phyloP scores from a whole-genome alignment of 139 green algal species.

The Zygnema circumcarinatum region DNA sequence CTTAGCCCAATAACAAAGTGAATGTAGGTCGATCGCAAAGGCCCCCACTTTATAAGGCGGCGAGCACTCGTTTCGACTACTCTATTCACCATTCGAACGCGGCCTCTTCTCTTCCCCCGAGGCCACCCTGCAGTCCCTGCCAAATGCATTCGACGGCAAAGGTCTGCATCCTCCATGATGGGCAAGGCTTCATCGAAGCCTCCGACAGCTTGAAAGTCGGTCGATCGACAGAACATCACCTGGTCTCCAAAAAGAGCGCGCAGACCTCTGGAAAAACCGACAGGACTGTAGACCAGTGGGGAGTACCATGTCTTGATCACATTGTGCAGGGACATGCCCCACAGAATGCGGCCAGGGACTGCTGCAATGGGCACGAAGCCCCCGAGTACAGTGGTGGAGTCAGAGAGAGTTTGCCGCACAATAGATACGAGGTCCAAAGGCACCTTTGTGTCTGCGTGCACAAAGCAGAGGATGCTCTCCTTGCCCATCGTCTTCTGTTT shows the following conservation, averaged over 20 bases:
- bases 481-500: background rate
- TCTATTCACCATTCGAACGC: constrained; percentile 1
- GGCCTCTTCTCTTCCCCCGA: background rate
- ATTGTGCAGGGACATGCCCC: constrained; percentile 26
- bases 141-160: background rate
- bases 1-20: background rate
- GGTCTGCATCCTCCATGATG: constrained; percentile 54
- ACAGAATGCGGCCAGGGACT: constrained; percentile 1
- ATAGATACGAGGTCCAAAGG: background rate
- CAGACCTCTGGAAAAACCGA: background rate
- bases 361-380: constrained; percentile 6
- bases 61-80: background rate
- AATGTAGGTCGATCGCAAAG: constrained; percentile 1
- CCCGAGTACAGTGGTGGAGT: background rate
- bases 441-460: constrained; percentile 27
- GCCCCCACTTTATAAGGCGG: background rate
- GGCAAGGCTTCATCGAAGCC: constrained; percentile 50
- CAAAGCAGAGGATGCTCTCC: constrained; percentile 8
- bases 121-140: background rate
- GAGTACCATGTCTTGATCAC: constrained; percentile 26
- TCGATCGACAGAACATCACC: constrained; percentile 43
- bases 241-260: constrained; percentile 38
- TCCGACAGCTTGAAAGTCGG: constrained; percentile 42
- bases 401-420: background rate
- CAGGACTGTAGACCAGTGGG: background rate